phyloP scores from a whole-genome alignment of 2,329 filamentous ascomycete genomes.

The Talaromyces sp. region DNA sequence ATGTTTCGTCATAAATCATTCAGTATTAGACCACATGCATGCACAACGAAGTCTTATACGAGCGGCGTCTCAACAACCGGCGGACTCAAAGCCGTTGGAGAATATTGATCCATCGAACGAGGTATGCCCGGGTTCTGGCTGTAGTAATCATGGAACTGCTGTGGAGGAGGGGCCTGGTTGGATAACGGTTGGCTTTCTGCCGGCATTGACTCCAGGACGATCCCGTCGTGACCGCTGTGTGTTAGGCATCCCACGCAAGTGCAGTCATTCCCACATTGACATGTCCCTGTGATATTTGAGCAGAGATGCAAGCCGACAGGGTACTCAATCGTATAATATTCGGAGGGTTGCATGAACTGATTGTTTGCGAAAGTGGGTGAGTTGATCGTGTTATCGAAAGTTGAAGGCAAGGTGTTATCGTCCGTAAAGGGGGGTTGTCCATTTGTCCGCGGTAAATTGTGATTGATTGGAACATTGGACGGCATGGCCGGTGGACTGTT shows the following conservation, averaged over 20 bases:
- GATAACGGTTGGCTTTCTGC: conserved; percentile 9
- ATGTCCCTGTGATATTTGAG: conserved; percentile 51
- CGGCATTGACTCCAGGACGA: conserved; percentile 34
- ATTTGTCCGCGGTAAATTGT: background rate
- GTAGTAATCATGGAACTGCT: conserved; percentile 5
- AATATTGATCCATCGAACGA: conserved; percentile 20
- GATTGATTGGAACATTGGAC: background rate
- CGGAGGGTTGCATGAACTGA: conserved; percentile 41
- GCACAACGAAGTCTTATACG: conserved; percentile 7
- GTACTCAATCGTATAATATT: conserved; percentile 46
- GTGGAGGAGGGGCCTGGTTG: background rate
- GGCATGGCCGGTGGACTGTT: conserved; percentile 23
- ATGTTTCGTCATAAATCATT: conserved; percentile 17
- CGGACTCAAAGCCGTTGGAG: conserved; percentile 20
- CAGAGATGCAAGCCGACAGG: conserved; percentile 43
- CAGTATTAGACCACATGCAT: background rate
- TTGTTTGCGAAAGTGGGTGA: conserved; percentile 28
- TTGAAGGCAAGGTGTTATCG: conserved; percentile 7
- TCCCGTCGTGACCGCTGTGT: conserved; percentile 51
- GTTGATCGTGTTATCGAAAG: conserved; percentile 17
- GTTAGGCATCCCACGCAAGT: conserved; percentile 54
- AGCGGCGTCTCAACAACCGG: conserved; percentile 18
- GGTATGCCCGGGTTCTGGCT: conserved; percentile 6
- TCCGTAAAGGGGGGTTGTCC: background rate
- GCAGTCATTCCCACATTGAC: conserved; percentile 54